Base-by-base conservation (phyloP, 345 rosid genomes). In the Salix exigua region DNA sequence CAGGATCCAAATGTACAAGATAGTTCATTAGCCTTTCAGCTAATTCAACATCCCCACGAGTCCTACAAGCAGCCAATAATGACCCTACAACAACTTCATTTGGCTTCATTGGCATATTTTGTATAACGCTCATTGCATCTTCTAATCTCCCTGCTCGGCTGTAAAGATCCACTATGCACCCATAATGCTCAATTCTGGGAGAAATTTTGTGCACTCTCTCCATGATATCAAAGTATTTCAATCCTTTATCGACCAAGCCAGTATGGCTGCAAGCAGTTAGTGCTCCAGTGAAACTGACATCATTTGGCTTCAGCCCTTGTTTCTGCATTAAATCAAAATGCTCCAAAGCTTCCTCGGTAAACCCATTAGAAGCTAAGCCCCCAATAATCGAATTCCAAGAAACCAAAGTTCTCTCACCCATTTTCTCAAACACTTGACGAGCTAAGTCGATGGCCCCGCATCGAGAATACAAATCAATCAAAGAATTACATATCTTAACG, bases 161-260 rank as follows among this genome's bases (percentile, higher is more conserved):
- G 75, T 87, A 91, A 61, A 92, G 88, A 88, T 92, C 95, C 23
- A 94, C 97, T 60, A 94, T 69, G 88, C 98, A 94, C 11, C 96
- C 96, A 11, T 89, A 94, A 71, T 92, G 98, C 78, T 91, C 94
- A 65, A 94, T 90, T 48, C 91, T 77, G 7, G 98, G 94, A 25
- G 80, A 71, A 68, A 94, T 86, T 64, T 75, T 70, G 77, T 83
- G 81, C 69, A 83, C 83, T 42, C 75, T 80, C 77, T 79, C 86
- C 94, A 92, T 90, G 65, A 64, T 44, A 25, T 87, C 79, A 77
- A 94, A 90, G 75, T 84, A 88, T 25, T 23, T 67, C 30, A 88
- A 81, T 73, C 96, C 97, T 74, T 90, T 84, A 14, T 86, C 90
- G 18, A 91, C 89, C 70, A 92, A 73, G 76, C 97, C 71, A 38